Conservation (phyloP, 192 early-diverging fungal genomes). For the Coemansia asiatica region DNA sequence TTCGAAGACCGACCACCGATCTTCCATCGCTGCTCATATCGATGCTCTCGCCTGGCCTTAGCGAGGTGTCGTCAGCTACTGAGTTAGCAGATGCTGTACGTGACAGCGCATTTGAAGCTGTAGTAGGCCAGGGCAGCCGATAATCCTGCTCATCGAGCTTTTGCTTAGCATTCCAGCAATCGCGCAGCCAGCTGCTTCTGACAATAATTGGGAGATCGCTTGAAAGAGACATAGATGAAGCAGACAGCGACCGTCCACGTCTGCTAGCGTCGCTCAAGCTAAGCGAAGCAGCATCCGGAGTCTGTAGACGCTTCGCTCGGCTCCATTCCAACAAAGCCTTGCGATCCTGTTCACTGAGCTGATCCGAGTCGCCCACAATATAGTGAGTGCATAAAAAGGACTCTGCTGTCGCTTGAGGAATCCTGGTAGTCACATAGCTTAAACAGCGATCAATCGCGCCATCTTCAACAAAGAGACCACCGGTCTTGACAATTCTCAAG, state of each 20-base stretch:
- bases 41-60: neutral
- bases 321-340: neutral
- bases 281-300: neutral
- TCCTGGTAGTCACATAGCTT: neutral
- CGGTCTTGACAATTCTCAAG: conserved; percentile 12
- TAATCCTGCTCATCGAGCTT: conserved; percentile 12
- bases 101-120: neutral
- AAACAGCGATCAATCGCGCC: conserved; percentile 2
- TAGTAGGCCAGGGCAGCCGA: conserved; percentile 10
- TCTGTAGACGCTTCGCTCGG: neutral
- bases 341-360: conserved; percentile 18
- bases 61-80: neutral
- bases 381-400: conserved; percentile 21
- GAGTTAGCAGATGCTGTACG: neutral
- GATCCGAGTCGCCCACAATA: conserved; percentile 26
- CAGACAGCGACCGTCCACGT: neutral
- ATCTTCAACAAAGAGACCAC: conserved; percentile 20
- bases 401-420: neutral
- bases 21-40: conserved; percentile 3
- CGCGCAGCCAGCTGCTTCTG: conserved; percentile 22
- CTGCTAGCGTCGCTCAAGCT: neutral
- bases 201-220: conserved; percentile 7
- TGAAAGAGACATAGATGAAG: neutral
- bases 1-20: neutral
- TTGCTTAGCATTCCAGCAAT: conserved; percentile 21